Conservation (phyloP, 2,329 filamentous ascomycete genomes). For the Atkinsonella hypoxylon region DNA sequence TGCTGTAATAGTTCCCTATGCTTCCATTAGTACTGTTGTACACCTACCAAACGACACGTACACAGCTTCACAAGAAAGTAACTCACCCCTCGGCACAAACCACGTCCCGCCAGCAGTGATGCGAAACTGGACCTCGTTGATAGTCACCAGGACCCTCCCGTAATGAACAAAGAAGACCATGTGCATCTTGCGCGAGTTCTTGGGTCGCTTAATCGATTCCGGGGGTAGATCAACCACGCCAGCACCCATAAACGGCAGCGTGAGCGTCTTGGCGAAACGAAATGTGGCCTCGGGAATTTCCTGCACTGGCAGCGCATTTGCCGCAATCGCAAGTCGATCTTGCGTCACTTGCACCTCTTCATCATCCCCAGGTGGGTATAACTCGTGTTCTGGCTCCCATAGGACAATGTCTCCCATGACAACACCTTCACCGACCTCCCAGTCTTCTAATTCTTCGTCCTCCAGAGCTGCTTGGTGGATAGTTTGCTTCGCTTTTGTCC, state of each 20-base stretch:
- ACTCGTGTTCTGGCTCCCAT: constrained; percentile 49
- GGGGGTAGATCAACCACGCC: constrained; percentile 84
- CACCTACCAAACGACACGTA: too few relatives aligned
- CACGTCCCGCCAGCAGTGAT: constrained; percentile 83
- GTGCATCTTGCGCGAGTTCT: constrained; percentile 92
- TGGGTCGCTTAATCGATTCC: constrained; percentile 71
- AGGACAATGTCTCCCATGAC: constrained; percentile 51
- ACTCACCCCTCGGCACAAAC: constrained; percentile 87
- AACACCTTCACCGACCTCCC: constrained; percentile 57
- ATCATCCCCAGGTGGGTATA: constrained; percentile 38
- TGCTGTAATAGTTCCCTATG: constrained; percentile 85
- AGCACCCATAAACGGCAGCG: constrained; percentile 73
- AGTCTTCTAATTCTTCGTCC: constrained; percentile 49
- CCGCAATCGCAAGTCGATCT: constrained; percentile 45
- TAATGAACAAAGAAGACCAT: constrained; percentile 89
- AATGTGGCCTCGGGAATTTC: constrained; percentile 59
- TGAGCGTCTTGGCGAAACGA: constrained; percentile 79
- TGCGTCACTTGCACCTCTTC: constrained; percentile 42
- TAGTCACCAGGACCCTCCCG: constrained; percentile 69
- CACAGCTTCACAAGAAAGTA: neutral
- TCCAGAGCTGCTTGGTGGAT: constrained; percentile 28
- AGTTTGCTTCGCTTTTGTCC: constrained; percentile 18
- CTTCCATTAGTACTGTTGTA: neutral
- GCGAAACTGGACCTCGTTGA: constrained; percentile 65
- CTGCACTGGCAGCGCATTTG: constrained; percentile 42